Percentiles rank a stretch among this genome's conserved stretches.
Evolutionary conservation across 140 eudicot species (phyloP).

Genomic region (Stevia rebaudiana): DNA sequence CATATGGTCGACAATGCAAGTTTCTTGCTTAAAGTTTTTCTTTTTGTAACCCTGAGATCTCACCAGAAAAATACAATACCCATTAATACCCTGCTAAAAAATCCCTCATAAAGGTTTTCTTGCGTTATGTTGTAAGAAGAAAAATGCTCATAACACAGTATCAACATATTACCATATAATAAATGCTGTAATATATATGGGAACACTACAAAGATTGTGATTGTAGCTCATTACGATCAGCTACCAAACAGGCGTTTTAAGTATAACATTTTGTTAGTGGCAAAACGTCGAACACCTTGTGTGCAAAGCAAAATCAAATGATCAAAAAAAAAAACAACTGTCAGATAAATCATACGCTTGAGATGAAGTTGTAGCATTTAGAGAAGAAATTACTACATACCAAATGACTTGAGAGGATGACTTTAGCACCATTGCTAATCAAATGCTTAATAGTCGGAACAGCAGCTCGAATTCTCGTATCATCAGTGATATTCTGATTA

Average conservation of each 20-base stretch:
- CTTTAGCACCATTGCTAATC: slow-evolving; percentile 58
- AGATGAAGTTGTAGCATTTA: not conserved
- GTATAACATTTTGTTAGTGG: not conserved
- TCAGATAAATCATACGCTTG: not conserved
- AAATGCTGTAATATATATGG: not conserved
- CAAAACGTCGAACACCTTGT: slow-evolving; percentile 3
- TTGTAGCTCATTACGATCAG: not conserved
- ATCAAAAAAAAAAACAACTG: not conserved
- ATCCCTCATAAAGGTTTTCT: no score
- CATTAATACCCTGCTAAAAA: no score
- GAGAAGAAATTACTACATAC: slow-evolving; percentile 18
- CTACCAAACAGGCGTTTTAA: not conserved
- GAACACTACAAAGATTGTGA: not conserved
- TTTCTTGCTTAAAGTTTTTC: not conserved
- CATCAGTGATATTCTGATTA: slow-evolving; percentile 53
- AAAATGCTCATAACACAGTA: not conserved
- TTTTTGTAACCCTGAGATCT: no score
- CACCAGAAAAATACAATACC: no score
- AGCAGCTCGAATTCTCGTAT: slow-evolving; percentile 67
- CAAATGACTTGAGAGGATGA: slow-evolving; percentile 66
- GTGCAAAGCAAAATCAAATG: not conserved
- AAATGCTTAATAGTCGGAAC: slow-evolving; percentile 56
- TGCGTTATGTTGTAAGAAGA: no score
- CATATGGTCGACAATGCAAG: not conserved
- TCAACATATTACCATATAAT: not conserved